Evolutionary conservation across 108 stramenopile species (phyloP).

Genomic region (Nitzschia sp.): DNA sequence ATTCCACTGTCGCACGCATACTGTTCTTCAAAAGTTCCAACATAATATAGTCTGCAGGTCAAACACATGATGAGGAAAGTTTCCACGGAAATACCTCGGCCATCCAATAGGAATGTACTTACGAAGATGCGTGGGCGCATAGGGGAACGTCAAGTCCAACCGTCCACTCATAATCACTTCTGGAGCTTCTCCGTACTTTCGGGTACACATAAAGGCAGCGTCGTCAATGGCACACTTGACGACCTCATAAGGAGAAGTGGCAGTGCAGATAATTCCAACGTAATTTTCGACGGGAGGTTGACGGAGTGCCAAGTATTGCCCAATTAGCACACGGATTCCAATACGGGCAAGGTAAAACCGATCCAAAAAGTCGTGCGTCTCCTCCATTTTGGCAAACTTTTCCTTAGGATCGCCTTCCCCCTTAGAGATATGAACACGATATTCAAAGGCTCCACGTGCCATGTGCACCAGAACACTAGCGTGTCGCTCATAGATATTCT

Average conservation of each 20-base stretch:
- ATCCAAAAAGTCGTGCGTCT: conserved; percentile 93
- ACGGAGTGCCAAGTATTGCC: conserved; percentile 89
- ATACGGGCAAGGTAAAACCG: conserved; percentile 96
- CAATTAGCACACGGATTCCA: conserved; percentile 98
- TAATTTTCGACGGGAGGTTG: conserved; percentile 87
- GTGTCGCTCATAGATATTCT: conserved; percentile 92
- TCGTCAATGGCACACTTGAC: conserved; percentile 95
- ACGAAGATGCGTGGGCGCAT: conserved; percentile 86
- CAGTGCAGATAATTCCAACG: conserved; percentile 84
- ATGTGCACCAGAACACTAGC: conserved; percentile 92
- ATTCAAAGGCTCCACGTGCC: conserved; percentile 95
- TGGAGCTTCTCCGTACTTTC: conserved; percentile 98
- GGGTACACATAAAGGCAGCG: conserved; percentile 95
- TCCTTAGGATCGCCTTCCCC: conserved; percentile 18
- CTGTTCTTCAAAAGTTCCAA: conserved; percentile 97
- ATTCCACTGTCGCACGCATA: conserved; percentile 98
- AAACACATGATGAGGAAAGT: no score
- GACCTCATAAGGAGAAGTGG: conserved; percentile 92
- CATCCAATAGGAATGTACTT: conserved; percentile 19
- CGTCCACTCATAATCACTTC: conserved; percentile 95
- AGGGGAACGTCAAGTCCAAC: conserved; percentile 93
- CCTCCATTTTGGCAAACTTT: conserved; percentile 60
- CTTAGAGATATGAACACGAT: conserved; percentile 63
- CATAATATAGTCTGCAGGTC: conserved; percentile 83
- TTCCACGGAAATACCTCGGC: no score